Evolutionary conservation across 495 filamentous ascomycete species (phyloP).

Genomic region (Staphylotrichum longicolle): DNA sequence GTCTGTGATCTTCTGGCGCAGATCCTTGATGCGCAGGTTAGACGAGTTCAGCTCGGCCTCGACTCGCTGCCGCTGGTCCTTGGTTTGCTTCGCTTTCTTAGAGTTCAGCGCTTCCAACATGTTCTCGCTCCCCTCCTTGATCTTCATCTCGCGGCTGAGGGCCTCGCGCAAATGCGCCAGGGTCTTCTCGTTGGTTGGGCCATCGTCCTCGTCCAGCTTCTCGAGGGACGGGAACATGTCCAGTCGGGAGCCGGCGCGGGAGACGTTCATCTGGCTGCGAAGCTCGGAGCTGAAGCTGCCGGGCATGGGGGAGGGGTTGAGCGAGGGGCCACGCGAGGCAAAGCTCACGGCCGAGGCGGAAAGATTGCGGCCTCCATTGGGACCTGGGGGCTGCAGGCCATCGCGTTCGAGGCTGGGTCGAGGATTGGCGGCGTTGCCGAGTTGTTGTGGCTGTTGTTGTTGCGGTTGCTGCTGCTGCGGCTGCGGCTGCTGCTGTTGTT

Average conservation of each 20-base stretch:
- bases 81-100: conserved; percentile 95
- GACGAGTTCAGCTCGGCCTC: conserved; percentile 88
- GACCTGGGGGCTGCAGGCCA: conserved; percentile 46
- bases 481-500: conserved; percentile 7
- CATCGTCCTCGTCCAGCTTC: conserved; percentile 64
- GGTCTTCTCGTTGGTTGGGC: conserved; percentile 63
- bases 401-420: conserved; percentile 53
- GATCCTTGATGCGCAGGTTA: conserved; percentile 82
- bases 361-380: conserved; percentile 45
- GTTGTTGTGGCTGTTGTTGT: conserved; percentile 8
- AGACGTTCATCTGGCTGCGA: conserved; percentile 67
- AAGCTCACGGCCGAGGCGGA: conserved; percentile 62
- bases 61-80: conserved; percentile 81
- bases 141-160: conserved; percentile 92
- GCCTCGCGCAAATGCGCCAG: conserved; percentile 71
- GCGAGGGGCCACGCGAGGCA: conserved; percentile 60
- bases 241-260: conserved; percentile 64
- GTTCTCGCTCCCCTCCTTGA: conserved; percentile 96
- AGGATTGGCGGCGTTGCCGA: conserved; percentile 36
- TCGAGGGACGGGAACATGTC: conserved; percentile 58
- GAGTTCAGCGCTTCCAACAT: conserved; percentile 87
- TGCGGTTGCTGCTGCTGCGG: conserved; percentile 1
- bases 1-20: conserved; percentile 76
- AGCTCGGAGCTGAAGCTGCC: conserved; percentile 93
- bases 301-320: conserved; percentile 68